A percentile compares a stretch with the other conserved stretches of the same genome.
phyloP scores from a whole-genome alignment of 2,329 filamentous ascomycete species.

The Lojkania enalia region DNA sequence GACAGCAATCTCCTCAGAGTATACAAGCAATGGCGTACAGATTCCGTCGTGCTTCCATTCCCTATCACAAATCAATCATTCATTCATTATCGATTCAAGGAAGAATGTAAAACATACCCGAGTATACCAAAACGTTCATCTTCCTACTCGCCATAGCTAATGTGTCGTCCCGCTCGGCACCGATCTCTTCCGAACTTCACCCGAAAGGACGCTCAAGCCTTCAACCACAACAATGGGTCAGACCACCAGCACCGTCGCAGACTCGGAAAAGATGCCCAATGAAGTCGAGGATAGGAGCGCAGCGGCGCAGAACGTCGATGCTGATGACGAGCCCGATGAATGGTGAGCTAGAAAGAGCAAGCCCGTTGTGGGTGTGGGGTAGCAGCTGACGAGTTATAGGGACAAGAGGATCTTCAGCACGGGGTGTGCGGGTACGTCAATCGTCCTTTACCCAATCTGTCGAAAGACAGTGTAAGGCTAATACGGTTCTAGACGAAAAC shows the following conservation, averaged over 20 bases:
- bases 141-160: constrained; percentile 65
- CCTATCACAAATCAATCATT: constrained; percentile 59
- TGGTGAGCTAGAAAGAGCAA: too few species aligned
- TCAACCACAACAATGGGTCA: not conserved
- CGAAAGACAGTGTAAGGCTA: constrained; percentile 5
- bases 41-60: constrained; percentile 82
- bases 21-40: constrained; percentile 86
- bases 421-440: constrained; percentile 78
- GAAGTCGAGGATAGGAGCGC: constrained; percentile 52
- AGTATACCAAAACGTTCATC: constrained; percentile 92
- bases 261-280: constrained; percentile 57
- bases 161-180: constrained; percentile 31
- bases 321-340: constrained; percentile 90
- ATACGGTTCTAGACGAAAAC: constrained; percentile 70
- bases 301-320: constrained; percentile 49
- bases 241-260: constrained; percentile 5
- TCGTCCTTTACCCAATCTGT: not conserved
- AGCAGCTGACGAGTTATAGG: constrained; percentile 58
- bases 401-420: constrained; percentile 98
- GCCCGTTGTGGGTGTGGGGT: too few species aligned
- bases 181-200: constrained; percentile 32
- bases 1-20: constrained; percentile 83
- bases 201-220: constrained; percentile 16
- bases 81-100: too few species aligned
- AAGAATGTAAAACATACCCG: constrained; percentile 59